Base-by-base conservation (phyloP, 306 rosid species). In the Prunus fruticosa region DNA sequence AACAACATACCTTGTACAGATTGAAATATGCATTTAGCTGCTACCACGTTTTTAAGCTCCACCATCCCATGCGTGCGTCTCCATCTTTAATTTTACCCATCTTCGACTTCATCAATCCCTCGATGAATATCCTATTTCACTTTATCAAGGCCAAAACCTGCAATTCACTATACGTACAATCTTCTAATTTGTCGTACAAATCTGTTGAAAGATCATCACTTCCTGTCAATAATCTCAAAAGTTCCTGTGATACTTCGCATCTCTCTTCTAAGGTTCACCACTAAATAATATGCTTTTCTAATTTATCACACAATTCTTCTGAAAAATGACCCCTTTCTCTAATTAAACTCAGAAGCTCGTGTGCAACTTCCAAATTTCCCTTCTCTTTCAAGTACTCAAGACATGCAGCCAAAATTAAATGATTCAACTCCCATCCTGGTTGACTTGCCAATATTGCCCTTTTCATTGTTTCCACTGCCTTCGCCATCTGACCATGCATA, bases 391-490 rank as follows among this genome's bases (percentile, higher is more conserved):
- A 76, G 80, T 82, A 80, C 46, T 88, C 83, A 53, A 92, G 72
- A 75, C 92, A 88, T 38, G 79, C 79, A 70, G 75, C 78, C 65
- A 88, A 75, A 25, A 73, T 81, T 22, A 15, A 18, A 45, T 54
- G 73, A 76, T 43, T 34, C 50, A 82, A 85, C 77, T 62, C 83
- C 87, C 84, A 64, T 41, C 65, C 52, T 28, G 72, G 83, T 52
- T 30, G 80, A 68, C 76, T 52, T 32, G n/a, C 72, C 69, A 64
- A 30, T 22, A 85, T 34, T 14, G 82, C 84, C 76, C 86, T 88
- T 86, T 80, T 87, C 83, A 88, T 65, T 52, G 83, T 56, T 76
- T 87, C 86, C 74, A 87, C 93, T 7, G 89, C 92, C 81, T 86
- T 86, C 7, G 66, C 88, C 86, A 86, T 88, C 79, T 71, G 80